A percentile compares a stretch with the other conserved stretches of the same genome.
Evolutionary conservation across 441 rosid species (phyloP).

Genomic region (Isatis lusitanica): DNA sequence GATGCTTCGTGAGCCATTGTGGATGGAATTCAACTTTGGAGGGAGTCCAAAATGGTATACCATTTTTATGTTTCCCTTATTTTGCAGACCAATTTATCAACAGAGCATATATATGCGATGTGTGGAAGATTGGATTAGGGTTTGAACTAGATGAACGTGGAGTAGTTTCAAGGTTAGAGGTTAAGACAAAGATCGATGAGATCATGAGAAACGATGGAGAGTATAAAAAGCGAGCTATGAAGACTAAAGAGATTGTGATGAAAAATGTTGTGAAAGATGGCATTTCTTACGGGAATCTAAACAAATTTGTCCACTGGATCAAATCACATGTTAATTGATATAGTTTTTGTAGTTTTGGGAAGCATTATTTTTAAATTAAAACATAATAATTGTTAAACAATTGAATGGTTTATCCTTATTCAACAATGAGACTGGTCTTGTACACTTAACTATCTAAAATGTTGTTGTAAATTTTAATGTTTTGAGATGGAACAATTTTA

Average conservation of each 20-base stretch:
- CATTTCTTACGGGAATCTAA: conserved; percentile 41
- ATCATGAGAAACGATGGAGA: conserved; percentile 35
- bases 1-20: conserved; percentile 67
- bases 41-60: conserved; percentile 56
- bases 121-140: conserved; percentile 59
- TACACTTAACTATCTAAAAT: too few species aligned
- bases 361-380: not conserved
- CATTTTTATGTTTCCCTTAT: conserved; percentile 61
- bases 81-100: conserved; percentile 59
- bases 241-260: conserved; percentile 36
- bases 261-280: conserved; percentile 40
- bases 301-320: conserved; percentile 51
- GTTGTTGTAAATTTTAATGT: too few species aligned
- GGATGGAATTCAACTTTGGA: conserved; percentile 72
- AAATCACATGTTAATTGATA: conserved; percentile 18
- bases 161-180: conserved; percentile 35
- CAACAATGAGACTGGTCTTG: too few species aligned
- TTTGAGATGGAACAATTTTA: too few species aligned
- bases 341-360: not conserved
- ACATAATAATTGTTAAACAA: not conserved
- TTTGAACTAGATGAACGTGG: conserved; percentile 38
- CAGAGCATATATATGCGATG: conserved; percentile 49
- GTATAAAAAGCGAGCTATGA: conserved; percentile 33
- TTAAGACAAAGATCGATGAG: conserved; percentile 45
- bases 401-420: not conserved